phyloP scores from a whole-genome alignment of 306 rosid species.

The Trichosanthes cucumerina region DNA sequence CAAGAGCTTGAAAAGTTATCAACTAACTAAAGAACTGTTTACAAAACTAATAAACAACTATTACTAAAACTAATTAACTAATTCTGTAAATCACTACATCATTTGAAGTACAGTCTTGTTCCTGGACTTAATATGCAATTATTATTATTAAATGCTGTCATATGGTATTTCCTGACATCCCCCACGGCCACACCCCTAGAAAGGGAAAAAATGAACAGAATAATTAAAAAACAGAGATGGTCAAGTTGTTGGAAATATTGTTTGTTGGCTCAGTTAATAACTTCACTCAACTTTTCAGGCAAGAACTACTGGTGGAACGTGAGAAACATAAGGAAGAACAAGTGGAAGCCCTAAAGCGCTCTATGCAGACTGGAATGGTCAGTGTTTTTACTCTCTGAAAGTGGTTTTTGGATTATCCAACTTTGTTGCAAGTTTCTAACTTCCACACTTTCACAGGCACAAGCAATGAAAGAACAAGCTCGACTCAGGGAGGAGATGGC shows the following conservation, averaged over 20 bases:
- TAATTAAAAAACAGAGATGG: background rate
- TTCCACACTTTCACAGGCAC: conserved; percentile 54
- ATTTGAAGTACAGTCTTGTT: background rate
- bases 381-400: conserved; percentile 16
- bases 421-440: background rate
- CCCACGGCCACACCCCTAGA: background rate
- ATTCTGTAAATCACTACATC: background rate
- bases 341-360: conserved; percentile 55
- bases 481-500: conserved; percentile 99
- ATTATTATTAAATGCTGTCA: background rate
- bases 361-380: conserved; percentile 97
- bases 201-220: background rate
- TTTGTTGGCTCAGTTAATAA: background rate
- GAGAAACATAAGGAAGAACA: conserved; percentile 86
- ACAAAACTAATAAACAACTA: background rate
- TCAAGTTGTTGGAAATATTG: background rate
- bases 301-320: conserved; percentile 58
- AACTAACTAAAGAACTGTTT: background rate
- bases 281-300: conserved; percentile 35
- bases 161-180: background rate
- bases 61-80: background rate
- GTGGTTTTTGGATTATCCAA: background rate
- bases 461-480: conserved; percentile 99
- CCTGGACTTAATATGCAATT: background rate
- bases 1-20: background rate